phyloP scores from a whole-genome alignment of 2,329 filamentous ascomycete genomes.

The Trichocomaceae sp. region DNA sequence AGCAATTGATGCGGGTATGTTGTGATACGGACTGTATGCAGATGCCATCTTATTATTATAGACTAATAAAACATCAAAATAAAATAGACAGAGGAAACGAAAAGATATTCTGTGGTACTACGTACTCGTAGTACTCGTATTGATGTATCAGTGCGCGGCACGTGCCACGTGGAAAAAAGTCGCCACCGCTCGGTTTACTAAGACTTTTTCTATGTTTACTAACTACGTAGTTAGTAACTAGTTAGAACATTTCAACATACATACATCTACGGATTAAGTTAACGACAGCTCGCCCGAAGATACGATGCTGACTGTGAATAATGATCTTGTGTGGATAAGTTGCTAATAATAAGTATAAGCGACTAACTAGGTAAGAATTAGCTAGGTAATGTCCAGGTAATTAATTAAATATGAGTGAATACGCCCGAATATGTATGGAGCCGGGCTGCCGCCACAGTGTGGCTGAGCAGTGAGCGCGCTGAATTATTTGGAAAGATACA shows the following conservation, averaged over 20 bases:
- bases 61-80: too few relatives aligned
- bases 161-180: not conserved
- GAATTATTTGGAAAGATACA: too few relatives aligned
- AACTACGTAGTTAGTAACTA: too few relatives aligned
- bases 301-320: not conserved
- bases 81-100: not conserved
- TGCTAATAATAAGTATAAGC: not conserved
- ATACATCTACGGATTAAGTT: not conserved
- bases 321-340: not conserved
- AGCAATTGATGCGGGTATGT: not conserved
- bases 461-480: too few relatives aligned
- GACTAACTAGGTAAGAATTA: not conserved
- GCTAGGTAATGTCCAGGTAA: too few relatives aligned
- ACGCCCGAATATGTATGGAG: not conserved
- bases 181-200: not conserved
- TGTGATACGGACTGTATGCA: not conserved
- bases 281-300: not conserved
- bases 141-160: not conserved
- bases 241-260: too few relatives aligned
- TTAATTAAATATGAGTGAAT: not conserved
- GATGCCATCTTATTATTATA: not conserved
- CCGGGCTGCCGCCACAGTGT: not conserved
- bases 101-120: not conserved
- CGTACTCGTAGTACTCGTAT: too few relatives aligned
- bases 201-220: not conserved